Conservation (phyloP, 495 filamentous ascomycete genomes). For the Hyaloscypha finlandica region DNA sequence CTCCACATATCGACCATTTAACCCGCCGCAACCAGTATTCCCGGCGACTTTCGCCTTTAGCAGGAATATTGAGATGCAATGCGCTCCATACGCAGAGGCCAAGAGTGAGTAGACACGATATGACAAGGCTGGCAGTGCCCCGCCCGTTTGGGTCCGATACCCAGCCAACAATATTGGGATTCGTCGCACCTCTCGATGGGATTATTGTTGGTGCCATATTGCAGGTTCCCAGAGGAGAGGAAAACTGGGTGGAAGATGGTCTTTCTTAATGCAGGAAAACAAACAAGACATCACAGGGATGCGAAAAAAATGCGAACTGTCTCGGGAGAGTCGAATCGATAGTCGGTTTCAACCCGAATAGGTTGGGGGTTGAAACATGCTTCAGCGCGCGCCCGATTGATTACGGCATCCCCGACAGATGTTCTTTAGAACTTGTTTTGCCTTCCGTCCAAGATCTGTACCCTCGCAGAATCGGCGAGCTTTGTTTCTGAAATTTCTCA, state of each 20-base stretch:
- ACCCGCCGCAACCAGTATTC: neutral
- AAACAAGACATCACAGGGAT: too few relatives aligned
- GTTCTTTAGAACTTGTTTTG: neutral
- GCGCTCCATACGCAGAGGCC: neutral
- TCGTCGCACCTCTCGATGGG: neutral
- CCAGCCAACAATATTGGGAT: conserved; percentile 3
- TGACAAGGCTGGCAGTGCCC: conserved; percentile 2
- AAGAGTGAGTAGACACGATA: conserved; percentile 7
- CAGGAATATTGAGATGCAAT: neutral
- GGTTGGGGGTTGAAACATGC: too few relatives aligned
- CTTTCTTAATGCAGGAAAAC: too few relatives aligned
- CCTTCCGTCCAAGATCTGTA: neutral
- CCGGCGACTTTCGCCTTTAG: neutral
- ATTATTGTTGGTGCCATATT: too few relatives aligned
- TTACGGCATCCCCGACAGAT: neutral
- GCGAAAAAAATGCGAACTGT: too few relatives aligned
- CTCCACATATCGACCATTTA: neutral
- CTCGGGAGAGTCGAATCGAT: too few relatives aligned
- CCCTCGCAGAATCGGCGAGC: neutral
- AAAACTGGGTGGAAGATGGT: too few relatives aligned
- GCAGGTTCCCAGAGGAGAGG: too few relatives aligned
- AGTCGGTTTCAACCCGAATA: too few relatives aligned
- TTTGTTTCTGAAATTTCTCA: neutral
- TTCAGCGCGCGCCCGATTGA: too few relatives aligned
- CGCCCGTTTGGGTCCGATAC: conserved; percentile 5